phyloP scores from a whole-genome alignment of 1,139 yeast species.

The Diutina rugosa region DNA sequence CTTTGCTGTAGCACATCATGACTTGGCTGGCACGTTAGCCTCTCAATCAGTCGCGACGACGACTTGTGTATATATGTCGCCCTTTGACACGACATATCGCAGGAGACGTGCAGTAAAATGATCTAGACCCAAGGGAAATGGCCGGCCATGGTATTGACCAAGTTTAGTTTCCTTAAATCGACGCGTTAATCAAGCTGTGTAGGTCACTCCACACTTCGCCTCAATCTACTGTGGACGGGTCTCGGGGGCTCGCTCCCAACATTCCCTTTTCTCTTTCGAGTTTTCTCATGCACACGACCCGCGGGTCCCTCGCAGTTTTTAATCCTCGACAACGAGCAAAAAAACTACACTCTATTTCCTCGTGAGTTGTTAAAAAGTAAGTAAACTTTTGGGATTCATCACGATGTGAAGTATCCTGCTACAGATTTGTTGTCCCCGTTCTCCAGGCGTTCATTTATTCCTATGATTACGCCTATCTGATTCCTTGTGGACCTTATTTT shows the following conservation, averaged over 20 bases:
- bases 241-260: background rate
- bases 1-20: too few relatives aligned
- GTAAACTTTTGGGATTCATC: background rate
- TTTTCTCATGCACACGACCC: slow-evolving; percentile 2
- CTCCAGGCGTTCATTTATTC: background rate
- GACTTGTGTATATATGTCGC: background rate
- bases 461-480: background rate
- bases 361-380: slow-evolving; percentile 2
- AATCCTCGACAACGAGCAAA: slow-evolving; percentile 1
- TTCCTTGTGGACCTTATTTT: background rate
- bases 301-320: slow-evolving; percentile 2
- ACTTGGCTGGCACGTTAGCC: background rate
- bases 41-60: background rate
- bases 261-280: background rate
- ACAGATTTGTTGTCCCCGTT: background rate
- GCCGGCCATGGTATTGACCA: background rate
- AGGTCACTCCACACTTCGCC: background rate
- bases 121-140: background rate
- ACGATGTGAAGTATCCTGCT: background rate
- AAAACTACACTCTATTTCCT: background rate
- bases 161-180: background rate
- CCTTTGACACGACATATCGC: background rate
- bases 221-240: background rate
- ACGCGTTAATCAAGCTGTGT: background rate
- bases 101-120: background rate